A percentile compares a stretch with the other conserved stretches of the same genome.
These are phyloP conservation scores for Skeletonema grethae DNA, from an alignment of 108 stramenopile genomes.

Conservation along the genomic window DNA sequence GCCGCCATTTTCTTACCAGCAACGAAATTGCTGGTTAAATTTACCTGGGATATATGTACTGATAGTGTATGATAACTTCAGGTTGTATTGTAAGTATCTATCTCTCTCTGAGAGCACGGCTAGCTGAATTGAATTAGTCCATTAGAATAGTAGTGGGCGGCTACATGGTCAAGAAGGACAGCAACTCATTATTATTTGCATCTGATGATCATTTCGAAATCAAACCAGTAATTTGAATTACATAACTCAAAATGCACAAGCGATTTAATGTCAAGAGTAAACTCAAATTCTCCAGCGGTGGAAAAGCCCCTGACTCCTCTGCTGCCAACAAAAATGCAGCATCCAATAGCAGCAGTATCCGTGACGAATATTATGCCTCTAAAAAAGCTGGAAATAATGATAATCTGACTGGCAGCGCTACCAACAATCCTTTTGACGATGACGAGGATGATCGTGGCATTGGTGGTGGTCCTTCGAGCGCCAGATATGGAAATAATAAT, in stretches of 20 bases:
- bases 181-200: neutral
- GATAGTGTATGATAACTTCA: too few relatives aligned
- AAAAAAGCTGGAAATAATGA: neutral
- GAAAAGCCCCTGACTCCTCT: neutral
- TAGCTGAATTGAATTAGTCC: too few relatives aligned
- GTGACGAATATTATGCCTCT: neutral
- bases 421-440: conserved; percentile 26
- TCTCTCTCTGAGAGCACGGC: too few relatives aligned
- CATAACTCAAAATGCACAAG: neutral
- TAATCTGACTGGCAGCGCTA: neutral
- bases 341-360: neutral
- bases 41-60: too few relatives aligned
- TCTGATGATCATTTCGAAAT: neutral
- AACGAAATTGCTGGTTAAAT: too few relatives aligned
- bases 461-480: neutral
- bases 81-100: too few relatives aligned
- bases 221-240: neutral
- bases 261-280: neutral
- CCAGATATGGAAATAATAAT: neutral
- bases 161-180: too few relatives aligned
- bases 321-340: neutral
- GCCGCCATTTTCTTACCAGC: too few relatives aligned
- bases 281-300: neutral
- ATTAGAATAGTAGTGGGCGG: too few relatives aligned
- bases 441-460: conserved; percentile 25